A percentile compares a stretch with the other conserved stretches of the same genome.
Evolutionary conservation across 176 grass and related monocot species (phyloP).

Genomic region (Urochloa ruziziensis): DNA sequence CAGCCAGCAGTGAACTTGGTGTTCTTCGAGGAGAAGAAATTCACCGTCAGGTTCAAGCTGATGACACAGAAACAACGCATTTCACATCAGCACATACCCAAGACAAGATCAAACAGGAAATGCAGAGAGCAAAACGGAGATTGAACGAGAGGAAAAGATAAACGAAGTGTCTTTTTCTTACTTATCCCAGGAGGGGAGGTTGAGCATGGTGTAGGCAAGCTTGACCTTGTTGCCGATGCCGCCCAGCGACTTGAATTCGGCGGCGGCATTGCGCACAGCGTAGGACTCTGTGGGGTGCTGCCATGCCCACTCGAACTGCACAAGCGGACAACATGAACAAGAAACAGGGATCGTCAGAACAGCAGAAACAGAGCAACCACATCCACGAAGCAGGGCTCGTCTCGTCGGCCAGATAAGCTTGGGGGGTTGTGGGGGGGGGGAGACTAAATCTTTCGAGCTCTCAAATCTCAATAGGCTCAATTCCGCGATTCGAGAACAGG

Average conservation of each 20-base stretch:
- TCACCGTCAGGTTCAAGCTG: slow-evolving; percentile 85
- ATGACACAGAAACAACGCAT: background rate
- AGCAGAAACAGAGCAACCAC: background rate
- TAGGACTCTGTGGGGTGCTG: slow-evolving; percentile 81
- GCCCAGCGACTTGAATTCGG: slow-evolving; percentile 76
- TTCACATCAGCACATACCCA: background rate
- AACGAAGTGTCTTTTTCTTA: slow-evolving; percentile 22
- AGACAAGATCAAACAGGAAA: background rate
- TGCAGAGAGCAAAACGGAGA: background rate
- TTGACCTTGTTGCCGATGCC: slow-evolving; percentile 87
- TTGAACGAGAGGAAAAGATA: background rate
- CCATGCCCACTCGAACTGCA: slow-evolving; percentile 99
- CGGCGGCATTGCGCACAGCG: slow-evolving; percentile 80
- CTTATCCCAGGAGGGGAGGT: slow-evolving; percentile 86
- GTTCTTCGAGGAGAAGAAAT: slow-evolving; percentile 91
- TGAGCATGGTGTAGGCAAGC: slow-evolving; percentile 88
- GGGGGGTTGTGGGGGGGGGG: no score
- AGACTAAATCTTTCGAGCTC: background rate
- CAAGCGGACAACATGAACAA: background rate
- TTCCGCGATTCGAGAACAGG: background rate
- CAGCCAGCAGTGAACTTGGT: slow-evolving; percentile 63
- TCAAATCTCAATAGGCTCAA: background rate
- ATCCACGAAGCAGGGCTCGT: no score
- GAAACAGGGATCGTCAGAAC: slow-evolving; percentile 1
- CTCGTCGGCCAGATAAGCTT: no score